A percentile compares a stretch with the other conserved stretches of the same genome.
Conservation (phyloP, 495 filamentous ascomycete species). For the Aspergillus conjunctus region DNA sequence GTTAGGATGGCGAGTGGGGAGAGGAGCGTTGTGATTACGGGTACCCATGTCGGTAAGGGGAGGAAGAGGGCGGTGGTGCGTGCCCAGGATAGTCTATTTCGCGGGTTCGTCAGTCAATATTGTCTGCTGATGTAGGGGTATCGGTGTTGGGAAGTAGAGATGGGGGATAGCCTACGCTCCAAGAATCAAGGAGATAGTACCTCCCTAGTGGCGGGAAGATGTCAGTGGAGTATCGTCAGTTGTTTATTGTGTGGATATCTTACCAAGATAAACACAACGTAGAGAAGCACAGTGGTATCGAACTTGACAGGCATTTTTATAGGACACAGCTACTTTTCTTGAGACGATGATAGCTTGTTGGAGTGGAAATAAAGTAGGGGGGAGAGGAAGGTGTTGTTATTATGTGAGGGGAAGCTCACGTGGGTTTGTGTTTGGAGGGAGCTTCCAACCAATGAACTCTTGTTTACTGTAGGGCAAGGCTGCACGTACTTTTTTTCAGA, state of each 20-base stretch:
- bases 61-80: conserved; percentile 28
- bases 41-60: conserved; percentile 32
- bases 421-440: too few species aligned
- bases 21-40: conserved; percentile 31
- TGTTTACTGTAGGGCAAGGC: too few species aligned
- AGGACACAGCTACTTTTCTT: too few species aligned
- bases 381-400: too few species aligned
- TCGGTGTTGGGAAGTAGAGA: not conserved
- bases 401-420: too few species aligned
- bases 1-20: conserved; percentile 21
- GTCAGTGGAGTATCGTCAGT: not conserved
- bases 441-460: too few species aligned
- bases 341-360: too few species aligned
- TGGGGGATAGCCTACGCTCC: conserved; percentile 32
- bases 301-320: not conserved
- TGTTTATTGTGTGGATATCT: not conserved
- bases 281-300: not conserved
- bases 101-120: not conserved
- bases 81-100: conserved; percentile 32
- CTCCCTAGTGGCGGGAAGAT: not conserved
- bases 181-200: conserved; percentile 23
- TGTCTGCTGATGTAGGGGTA: not conserved
- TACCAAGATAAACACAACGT: not conserved
- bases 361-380: too few species aligned
- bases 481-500: too few species aligned